Conservation (phyloP, 306 rosid species). For the Corylus avellana region DNA sequence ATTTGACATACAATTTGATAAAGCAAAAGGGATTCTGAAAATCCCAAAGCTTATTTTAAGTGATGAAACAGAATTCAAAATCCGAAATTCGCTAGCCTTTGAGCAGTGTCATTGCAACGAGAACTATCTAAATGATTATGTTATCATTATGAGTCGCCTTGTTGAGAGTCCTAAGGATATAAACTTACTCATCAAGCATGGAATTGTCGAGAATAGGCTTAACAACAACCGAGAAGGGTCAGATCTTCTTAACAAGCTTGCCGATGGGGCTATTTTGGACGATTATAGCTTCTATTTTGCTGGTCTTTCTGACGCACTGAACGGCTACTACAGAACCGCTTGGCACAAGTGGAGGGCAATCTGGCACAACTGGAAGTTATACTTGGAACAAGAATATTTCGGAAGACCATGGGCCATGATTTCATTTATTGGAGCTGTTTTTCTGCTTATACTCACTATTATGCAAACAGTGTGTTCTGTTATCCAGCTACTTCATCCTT, state of each 20-base stretch:
- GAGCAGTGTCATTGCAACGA: slow-evolving; percentile 23
- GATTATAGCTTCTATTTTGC: background rate
- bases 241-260: background rate
- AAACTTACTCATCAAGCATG: too few relatives aligned
- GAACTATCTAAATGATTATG: slow-evolving; percentile 15
- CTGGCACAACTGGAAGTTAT: too few relatives aligned
- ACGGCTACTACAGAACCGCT: slow-evolving; percentile 4
- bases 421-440: too few relatives aligned
- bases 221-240: slow-evolving; percentile 4
- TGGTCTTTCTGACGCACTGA: background rate
- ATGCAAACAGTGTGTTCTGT: too few relatives aligned
- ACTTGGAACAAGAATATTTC: background rate
- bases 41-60: slow-evolving; percentile 25
- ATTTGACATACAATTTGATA: slow-evolving; percentile 4
- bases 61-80: background rate
- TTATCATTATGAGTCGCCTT: slow-evolving; percentile 22
- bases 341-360: slow-evolving; percentile 24
- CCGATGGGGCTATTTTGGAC: background rate
- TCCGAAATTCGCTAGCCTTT: slow-evolving; percentile 32
- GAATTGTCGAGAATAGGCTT: slow-evolving; percentile 3
- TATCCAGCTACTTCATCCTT: too few relatives aligned
- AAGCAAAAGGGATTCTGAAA: slow-evolving; percentile 12
- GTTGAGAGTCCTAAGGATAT: slow-evolving; percentile 12
- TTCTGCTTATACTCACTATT: too few relatives aligned
- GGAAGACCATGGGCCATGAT: too few relatives aligned